Base-by-base conservation (phyloP, 805 yeast species). In the Zygosaccharomyces bisporus region DNA sequence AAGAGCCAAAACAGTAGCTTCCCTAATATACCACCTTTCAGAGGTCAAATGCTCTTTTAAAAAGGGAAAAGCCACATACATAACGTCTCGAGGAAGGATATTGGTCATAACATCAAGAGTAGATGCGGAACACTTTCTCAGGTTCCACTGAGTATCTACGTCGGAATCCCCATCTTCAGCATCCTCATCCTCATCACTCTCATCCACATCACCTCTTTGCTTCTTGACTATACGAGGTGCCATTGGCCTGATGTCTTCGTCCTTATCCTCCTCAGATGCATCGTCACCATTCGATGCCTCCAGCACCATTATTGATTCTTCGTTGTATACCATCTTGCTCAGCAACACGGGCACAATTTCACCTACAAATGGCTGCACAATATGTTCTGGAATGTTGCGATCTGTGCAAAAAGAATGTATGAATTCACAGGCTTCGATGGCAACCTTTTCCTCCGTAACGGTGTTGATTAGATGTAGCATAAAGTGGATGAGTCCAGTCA, bases 71-170 rank as follows among this genome's bases (percentile, higher is more conserved):
- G 86, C 74, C 9, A 77, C 70, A 18, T 73, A 70, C 36, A 91
- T 69, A 2, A 87, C 90, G 45, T 77, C 79, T 9, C 72, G 73
- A 0, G 96, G 90, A 44, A 76, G 73, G 32, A 73, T 72, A 19
- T 80, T 71, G 1, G 97, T 84, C 44, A 93, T 67, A 1, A 83
- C 76, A 61, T 93, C 99, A 34, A 93, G 71, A 0, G 97, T 84
- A 3, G 97, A 93, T 3, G 98, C 98, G 4, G 95, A 75, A 64
- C 98, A 91, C 66, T 91, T 91, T 58, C 99, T 76, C 46, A 93
- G 67, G 56, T 82, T 88, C 99, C 99, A 93, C 55, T 81, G 87
- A 27, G 81, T 79, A 36, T 80, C 74, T 29, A 76, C 80, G 44
- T 75, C 82, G 39, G 75, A 84, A 41, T 77, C 85, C 39, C 30